Percentiles rank a stretch among this genome's conserved stretches.
Conservation (phyloP, 371 early-diverging fungal species). For the Apophysomyces variabilis region DNA sequence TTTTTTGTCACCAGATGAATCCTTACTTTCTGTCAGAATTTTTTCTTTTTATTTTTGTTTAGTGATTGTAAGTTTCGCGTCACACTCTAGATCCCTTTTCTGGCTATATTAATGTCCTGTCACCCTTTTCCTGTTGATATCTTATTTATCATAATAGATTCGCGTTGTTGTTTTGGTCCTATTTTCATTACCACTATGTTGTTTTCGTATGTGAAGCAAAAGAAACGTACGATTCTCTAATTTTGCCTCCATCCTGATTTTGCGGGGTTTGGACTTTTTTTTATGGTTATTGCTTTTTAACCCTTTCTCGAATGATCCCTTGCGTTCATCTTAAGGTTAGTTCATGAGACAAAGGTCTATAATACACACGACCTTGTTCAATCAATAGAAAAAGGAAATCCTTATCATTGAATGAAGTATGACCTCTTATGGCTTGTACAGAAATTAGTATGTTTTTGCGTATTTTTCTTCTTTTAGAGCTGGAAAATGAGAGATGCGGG, state of each 20-base stretch:
- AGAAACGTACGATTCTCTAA: conserved; percentile 1
- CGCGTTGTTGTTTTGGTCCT: conserved; percentile 7
- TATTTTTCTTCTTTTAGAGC: not conserved
- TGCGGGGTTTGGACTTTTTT: conserved; percentile 5
- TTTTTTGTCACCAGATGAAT: conserved; percentile 7
- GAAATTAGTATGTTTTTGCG: not conserved
- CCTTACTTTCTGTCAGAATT: not conserved
- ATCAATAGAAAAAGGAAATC: not conserved
- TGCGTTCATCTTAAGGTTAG: not conserved
- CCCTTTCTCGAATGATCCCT: conserved; percentile 1
- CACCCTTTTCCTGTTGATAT: not conserved
- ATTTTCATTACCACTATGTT: conserved; percentile 1
- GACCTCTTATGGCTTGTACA: too few relatives aligned
- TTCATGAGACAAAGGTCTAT: not conserved
- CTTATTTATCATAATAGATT: not conserved
- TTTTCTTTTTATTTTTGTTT: not conserved
- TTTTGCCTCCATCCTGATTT: not conserved
- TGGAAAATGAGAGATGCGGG: too few relatives aligned
- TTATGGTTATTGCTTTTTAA: too few relatives aligned
- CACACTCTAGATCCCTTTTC: conserved; percentile 4
- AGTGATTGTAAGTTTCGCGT: not conserved
- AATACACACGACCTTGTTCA: not conserved
- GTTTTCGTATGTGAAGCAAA: too few relatives aligned
- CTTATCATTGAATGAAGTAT: too few relatives aligned
- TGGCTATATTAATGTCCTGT: conserved; percentile 4